Evolutionary conservation across 202 grass and related monocot genomes (phyloP).

Genomic region (Digitaria exilis): DNA sequence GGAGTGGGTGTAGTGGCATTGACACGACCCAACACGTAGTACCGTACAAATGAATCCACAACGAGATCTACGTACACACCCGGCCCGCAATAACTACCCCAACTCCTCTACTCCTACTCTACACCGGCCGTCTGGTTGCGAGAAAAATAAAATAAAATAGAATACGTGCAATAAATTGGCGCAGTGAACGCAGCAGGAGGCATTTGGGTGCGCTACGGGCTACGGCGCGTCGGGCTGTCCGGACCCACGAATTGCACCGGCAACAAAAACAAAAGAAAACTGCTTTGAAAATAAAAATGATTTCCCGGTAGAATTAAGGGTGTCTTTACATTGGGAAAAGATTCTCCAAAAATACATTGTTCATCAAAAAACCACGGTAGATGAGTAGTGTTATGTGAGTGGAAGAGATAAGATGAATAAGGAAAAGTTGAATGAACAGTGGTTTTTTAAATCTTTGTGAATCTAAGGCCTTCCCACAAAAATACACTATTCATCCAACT

Average conservation of each 20-base stretch:
- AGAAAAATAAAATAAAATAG: neutral
- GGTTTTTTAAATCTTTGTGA: too few relatives aligned
- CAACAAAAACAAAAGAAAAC: neutral
- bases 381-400: too few relatives aligned
- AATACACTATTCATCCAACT: too few relatives aligned
- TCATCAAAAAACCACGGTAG: too few relatives aligned
- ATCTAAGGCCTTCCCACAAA: too few relatives aligned
- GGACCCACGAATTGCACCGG: neutral
- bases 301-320: neutral
- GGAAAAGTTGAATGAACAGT: too few relatives aligned
- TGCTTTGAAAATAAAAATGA: neutral
- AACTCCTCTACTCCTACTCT: neutral
- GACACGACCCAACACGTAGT: neutral
- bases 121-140: neutral
- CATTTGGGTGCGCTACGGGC: conserved; percentile 22
- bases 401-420: too few relatives aligned
- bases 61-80: neutral
- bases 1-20: conserved; percentile 17
- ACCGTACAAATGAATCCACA: neutral
- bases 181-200: neutral
- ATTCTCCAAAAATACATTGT: too few relatives aligned
- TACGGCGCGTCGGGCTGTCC: neutral
- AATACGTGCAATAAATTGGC: neutral
- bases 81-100: neutral
- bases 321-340: too few relatives aligned